phyloP scores from a whole-genome alignment of 352 stramenopile species.

The Phytophthora europaea region DNA sequence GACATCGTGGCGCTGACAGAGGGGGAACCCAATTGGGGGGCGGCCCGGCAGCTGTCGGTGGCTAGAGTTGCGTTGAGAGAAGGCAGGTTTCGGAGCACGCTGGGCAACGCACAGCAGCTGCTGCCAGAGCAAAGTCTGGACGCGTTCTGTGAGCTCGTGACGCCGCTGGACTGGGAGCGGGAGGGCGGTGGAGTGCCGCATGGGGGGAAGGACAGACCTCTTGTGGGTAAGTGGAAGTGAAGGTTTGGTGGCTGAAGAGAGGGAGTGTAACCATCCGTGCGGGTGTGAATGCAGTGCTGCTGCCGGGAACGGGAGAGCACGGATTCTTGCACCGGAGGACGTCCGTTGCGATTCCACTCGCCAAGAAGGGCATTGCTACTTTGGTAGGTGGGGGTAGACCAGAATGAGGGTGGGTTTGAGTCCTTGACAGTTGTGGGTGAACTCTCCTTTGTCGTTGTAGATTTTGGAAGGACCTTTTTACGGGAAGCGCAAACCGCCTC shows the following conservation, averaged over 20 bases:
- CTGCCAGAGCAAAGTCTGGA: constrained; percentile 67
- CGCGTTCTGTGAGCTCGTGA: constrained; percentile 78
- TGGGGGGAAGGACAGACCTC: constrained; percentile 35
- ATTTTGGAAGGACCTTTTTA: constrained; percentile 88
- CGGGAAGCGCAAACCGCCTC: constrained; percentile 65
- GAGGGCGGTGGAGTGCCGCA: constrained; percentile 23
- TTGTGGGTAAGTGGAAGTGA: constrained; percentile 47
- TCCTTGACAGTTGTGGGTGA: constrained; percentile 6
- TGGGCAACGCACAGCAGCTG: constrained; percentile 64
- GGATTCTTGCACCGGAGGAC: constrained; percentile 78
- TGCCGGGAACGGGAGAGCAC: constrained; percentile 82
- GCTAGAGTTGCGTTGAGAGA: constrained; percentile 58
- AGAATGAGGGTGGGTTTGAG: not conserved
- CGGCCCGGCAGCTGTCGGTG: constrained; percentile 30
- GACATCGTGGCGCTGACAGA: constrained; percentile 52
- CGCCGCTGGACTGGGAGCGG: constrained; percentile 62
- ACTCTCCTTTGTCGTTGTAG: constrained; percentile 27
- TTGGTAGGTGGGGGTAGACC: constrained; percentile 44
- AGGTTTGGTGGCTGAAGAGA: not conserved
- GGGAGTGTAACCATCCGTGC: constrained; percentile 11
- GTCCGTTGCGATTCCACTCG: constrained; percentile 73
- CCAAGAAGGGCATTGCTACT: constrained; percentile 66
- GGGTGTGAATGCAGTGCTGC: constrained; percentile 51
- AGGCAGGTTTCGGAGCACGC: constrained; percentile 67
- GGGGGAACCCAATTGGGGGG: constrained; percentile 46